Evolutionary conservation across 805 yeast genomes (phyloP).

Genomic region (Kodamaea kaohsiungensis): DNA sequence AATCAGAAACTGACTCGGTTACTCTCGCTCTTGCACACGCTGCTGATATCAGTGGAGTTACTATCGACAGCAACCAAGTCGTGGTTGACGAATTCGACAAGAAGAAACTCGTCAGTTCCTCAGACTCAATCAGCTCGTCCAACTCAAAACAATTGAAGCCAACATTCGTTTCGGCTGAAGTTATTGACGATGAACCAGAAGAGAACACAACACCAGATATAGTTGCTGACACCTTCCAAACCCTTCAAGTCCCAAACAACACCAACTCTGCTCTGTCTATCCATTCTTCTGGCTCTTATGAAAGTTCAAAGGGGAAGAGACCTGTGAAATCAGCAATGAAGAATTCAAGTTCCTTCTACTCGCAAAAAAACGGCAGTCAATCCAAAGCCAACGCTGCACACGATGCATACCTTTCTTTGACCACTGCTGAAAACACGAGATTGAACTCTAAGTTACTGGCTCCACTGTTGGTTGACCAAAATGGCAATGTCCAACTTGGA

Average conservation of each 20-base stretch:
- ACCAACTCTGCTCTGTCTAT: slow-evolving; percentile 31
- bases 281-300: slow-evolving; percentile 24
- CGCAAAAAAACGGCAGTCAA: slow-evolving; percentile 8
- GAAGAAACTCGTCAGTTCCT: slow-evolving; percentile 1
- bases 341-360: slow-evolving; percentile 26
- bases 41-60: slow-evolving; percentile 9
- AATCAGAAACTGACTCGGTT: slow-evolving; percentile 9
- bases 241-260: slow-evolving; percentile 15
- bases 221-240: slow-evolving; percentile 24
- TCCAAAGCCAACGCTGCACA: slow-evolving; percentile 46
- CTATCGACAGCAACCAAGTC: slow-evolving; percentile 24
- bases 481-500: slow-evolving; percentile 9
- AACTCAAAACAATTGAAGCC: slow-evolving; percentile 31
- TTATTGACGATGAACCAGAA: slow-evolving; percentile 21
- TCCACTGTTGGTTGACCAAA: slow-evolving; percentile 31
- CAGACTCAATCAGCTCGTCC: background rate
- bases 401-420: slow-evolving; percentile 62
- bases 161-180: slow-evolving; percentile 32
- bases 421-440: slow-evolving; percentile 81
- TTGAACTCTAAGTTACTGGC: slow-evolving; percentile 62
- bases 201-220: slow-evolving; percentile 2
- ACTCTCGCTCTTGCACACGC: slow-evolving; percentile 1
- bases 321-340: slow-evolving; percentile 55
- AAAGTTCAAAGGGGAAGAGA: slow-evolving; percentile 15
- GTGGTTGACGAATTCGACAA: slow-evolving; percentile 28